Evolutionary conservation across 108 stramenopile species (phyloP).

Genomic region (Cyclotella kingstonii): DNA sequence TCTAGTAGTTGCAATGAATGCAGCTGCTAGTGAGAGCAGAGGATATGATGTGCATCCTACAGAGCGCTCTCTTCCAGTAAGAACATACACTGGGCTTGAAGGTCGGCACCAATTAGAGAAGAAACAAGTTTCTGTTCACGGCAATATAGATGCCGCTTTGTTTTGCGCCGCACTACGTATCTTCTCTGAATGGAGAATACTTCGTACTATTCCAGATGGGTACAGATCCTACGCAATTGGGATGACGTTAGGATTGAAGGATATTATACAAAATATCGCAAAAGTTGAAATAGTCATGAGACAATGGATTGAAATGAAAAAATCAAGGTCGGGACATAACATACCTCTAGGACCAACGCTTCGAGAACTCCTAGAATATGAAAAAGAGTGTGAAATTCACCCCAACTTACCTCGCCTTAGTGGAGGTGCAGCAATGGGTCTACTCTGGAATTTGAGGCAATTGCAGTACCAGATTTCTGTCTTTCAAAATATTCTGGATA

Average conservation of each 20-base stretch:
- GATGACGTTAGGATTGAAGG: conserved; percentile 69
- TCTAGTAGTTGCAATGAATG: conserved; percentile 33
- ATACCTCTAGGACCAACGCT: conserved; percentile 49
- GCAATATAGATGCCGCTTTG: conserved; percentile 57
- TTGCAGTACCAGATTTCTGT: conserved; percentile 59
- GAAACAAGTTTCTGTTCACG: not conserved
- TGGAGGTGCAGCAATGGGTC: conserved; percentile 63
- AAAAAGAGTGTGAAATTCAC: conserved; percentile 47
- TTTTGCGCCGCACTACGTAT: conserved; percentile 70
- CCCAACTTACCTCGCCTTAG: conserved; percentile 56
- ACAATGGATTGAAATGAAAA: conserved; percentile 38
- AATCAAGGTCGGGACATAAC: conserved; percentile 1
- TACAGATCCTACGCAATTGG: conserved; percentile 77
- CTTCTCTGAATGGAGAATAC: conserved; percentile 76
- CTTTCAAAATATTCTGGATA: conserved; percentile 55
- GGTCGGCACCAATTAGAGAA: conserved; percentile 2
- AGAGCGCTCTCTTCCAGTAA: not conserved
- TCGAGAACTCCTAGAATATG: conserved; percentile 52
- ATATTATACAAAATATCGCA: conserved; percentile 72
- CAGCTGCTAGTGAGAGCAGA: conserved; percentile 37
- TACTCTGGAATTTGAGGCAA: conserved; percentile 70
- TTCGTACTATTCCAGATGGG: conserved; percentile 70
- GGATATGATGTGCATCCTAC: conserved; percentile 40
- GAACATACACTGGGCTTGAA: not conserved
- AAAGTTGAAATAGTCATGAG: conserved; percentile 69